Base-by-base conservation (phyloP, 345 rosid genomes). In the Aurinia saxatilis region DNA sequence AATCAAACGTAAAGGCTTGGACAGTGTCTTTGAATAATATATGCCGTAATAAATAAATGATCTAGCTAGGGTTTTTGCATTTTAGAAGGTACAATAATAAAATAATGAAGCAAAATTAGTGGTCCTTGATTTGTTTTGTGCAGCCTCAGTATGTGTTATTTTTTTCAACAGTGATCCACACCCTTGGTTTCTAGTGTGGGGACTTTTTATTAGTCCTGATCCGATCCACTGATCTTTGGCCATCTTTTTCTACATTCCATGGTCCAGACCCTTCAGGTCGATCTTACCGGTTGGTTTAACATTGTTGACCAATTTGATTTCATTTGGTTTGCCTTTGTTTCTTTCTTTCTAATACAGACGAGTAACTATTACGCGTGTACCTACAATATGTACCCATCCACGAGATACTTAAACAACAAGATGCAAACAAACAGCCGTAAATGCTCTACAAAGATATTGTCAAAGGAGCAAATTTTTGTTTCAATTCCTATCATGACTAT, bases 101-200 rank as follows among this genome's bases (percentile, higher is more conserved):
- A 69, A 60, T 53, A 61, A 30, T 45, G 63, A 53, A 44, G 55
- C 60, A 54, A 46, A 46, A 46, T 30, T 15, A 47, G 63, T 70
- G 74, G 74, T 70, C 74, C 74, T 18, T 29, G 44, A 3, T 38
- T 60, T 37, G 2, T 27, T 2, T 5, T 27, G 30, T 27, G 57
- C 57, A 38, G 63, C 57, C 51, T 69, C 57, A 54, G 37, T 68
- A 12, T 54, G 44, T 52, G 34, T 60, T 19, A 25, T 14, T 6
- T 44, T 50, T 51, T 61, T 54, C 74, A 70, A 70, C 68, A 53
- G 62, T 62, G 74, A 70, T 61, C 74, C 74, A 62, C 73, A 30
- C 74, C 35, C 63, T 70, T 62, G 35, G 63, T 70, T 62, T 53
- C 63, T 70, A 70, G 74, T 14, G 74, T 70, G 68, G 74, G 73